Evolutionary conservation across 208 protist genomes (phyloP), one percentile per base, ranked within the genome.

Genomic region (Crithidia acanthocephali): DNA sequence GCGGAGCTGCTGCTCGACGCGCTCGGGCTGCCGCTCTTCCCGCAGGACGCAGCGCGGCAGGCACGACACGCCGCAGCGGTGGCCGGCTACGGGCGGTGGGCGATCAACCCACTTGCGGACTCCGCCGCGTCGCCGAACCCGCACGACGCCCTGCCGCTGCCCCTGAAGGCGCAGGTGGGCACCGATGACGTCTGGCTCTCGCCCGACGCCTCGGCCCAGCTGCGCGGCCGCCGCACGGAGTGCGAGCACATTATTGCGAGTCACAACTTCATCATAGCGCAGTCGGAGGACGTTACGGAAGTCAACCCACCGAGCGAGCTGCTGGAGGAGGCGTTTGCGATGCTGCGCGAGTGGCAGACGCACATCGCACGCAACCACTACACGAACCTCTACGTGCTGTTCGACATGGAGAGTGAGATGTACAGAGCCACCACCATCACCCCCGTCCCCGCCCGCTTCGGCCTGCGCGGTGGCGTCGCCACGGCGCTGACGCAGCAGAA

Each of bases 1-100:
- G 90, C 85, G 28, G 87, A 96, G 69, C 72, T 96, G 47, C 76
- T 94, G 30, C 68, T 93, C 27, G 92, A 93, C 51, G 84, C 88
- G 0, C 65, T 93, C 23, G 88, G 79, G 0, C 68, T 74, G 5
- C 74, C 81, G 15, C 63, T 97, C 23, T 95, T 94, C 48, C 86
- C 88, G 13, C 28, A 60, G 0, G 85, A 93, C 50, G 27, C 40
- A 0, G 58, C 44, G 11, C 82, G 82, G 8, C 90, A 95, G 78
- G 76, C 76, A 9, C 70, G 74, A 50, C 88, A 96, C 62, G 91
- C 91, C 13, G 53, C 33, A 35, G 83, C 76, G 2, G 88, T 82
- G 9, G 72, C 52, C 22, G 72, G 81, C 30, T 92, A 85, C 68
- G 91, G 91, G 15, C 91, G 91, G 10, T 93, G 88, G 85, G 88